Evolutionary conservation across 2,329 filamentous ascomycete species (phyloP).

Genomic region (Pseudomassariella vexata): DNA sequence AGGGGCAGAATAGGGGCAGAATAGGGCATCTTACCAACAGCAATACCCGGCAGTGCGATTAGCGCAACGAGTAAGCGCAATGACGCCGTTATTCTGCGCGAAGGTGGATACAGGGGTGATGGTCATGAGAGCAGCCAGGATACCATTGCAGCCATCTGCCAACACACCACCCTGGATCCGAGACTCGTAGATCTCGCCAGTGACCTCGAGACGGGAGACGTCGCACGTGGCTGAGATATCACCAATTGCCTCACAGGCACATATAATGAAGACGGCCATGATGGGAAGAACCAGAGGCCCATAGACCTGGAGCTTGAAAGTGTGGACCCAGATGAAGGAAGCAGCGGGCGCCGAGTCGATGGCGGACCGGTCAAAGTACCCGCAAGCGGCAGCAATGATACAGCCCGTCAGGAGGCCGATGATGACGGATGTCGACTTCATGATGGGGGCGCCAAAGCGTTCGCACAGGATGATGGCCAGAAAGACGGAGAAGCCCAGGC

Average conservation of each 20-base stretch:
- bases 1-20: no score
- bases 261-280: slow-evolving; percentile 64
- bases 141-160: slow-evolving; percentile 70
- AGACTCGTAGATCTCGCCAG: slow-evolving; percentile 66
- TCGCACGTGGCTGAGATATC: slow-evolving; percentile 79
- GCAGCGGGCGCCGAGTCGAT: slow-evolving; percentile 67
- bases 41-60: slow-evolving; percentile 77
- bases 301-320: slow-evolving; percentile 67
- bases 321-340: slow-evolving; percentile 75
- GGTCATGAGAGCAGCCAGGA: slow-evolving; percentile 71
- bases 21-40: slow-evolving; percentile 42
- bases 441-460: slow-evolving; percentile 74
- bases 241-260: slow-evolving; percentile 74
- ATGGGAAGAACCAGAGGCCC: slow-evolving; percentile 68
- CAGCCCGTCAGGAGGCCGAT: slow-evolving; percentile 70
- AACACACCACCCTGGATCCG: slow-evolving; percentile 75
- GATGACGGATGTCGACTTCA: slow-evolving; percentile 75
- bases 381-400: slow-evolving; percentile 70
- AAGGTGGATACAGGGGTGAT: slow-evolving; percentile 77
- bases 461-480: slow-evolving; percentile 75
- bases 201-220: slow-evolving; percentile 69
- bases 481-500: slow-evolving; percentile 75
- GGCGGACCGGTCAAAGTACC: slow-evolving; percentile 69
- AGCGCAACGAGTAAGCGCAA: slow-evolving; percentile 74
- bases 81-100: slow-evolving; percentile 81